Conservation (phyloP, 306 rosid genomes). For the Cajanus cajan region DNA sequence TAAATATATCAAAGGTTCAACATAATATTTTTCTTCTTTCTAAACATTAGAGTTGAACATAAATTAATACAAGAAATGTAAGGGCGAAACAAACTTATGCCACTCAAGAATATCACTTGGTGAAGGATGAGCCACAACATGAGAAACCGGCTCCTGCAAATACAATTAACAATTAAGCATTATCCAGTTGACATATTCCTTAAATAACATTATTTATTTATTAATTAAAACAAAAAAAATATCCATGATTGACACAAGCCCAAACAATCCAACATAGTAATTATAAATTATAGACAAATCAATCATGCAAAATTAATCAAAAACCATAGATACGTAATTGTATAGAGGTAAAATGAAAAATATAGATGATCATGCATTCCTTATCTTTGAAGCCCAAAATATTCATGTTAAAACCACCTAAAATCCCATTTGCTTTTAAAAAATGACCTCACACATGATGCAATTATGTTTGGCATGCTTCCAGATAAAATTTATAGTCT, state of each 20-base stretch:
- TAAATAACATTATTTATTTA: neutral
- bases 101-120: conserved; percentile 97
- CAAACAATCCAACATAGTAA: neutral
- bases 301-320: conserved; percentile 4
- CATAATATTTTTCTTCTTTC: neutral
- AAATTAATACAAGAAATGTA: conserved; percentile 5
- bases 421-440: no score
- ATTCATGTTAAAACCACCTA: no score
- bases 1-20: no score
- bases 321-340: neutral
- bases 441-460: no score
- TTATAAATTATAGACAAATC: neutral
- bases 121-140: conserved; percentile 90
- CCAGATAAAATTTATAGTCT: no score
- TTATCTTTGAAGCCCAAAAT: conserved; percentile 9
- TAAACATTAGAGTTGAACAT: neutral
- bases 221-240: neutral
- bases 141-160: conserved; percentile 91
- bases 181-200: neutral
- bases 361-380: neutral
- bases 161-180: conserved; percentile 32
- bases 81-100: conserved; percentile 69
- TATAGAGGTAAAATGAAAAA: conserved; percentile 16
- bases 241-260: conserved; percentile 10
- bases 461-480: no score